phyloP scores from a whole-genome alignment of 208 protist genomes.

The Histomonas meleagridis region DNA sequence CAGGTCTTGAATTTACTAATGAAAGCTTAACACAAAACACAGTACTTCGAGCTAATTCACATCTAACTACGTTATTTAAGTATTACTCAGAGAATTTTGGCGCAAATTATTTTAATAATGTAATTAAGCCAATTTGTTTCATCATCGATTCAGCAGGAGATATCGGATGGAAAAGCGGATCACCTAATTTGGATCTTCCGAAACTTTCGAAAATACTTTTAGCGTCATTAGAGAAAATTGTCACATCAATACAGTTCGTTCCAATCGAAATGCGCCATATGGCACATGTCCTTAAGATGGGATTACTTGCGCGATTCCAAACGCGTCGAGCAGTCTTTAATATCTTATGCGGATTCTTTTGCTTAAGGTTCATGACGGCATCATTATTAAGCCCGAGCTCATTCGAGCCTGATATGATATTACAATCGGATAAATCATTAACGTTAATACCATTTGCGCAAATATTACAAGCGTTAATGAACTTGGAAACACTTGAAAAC shows the following conservation, averaged over 20 bases:
- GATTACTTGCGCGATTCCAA: neutral
- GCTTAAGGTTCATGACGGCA: neutral
- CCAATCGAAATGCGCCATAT: neutral
- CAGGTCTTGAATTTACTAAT: neutral
- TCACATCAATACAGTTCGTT: neutral
- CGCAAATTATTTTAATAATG: neutral
- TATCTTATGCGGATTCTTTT: neutral
- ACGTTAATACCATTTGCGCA: neutral
- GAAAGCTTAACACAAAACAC: neutral
- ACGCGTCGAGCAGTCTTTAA: neutral
- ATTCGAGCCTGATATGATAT: neutral
- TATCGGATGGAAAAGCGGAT: neutral
- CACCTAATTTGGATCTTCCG: too few relatives aligned
- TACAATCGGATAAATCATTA: neutral
- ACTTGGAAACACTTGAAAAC: neutral
- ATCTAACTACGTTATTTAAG: neutral
- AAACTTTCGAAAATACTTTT: too few relatives aligned
- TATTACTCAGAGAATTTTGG: neutral
- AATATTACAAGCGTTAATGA: neutral
- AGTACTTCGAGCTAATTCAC: neutral
- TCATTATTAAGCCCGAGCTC: neutral
- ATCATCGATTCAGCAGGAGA: neutral
- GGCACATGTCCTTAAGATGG: neutral
- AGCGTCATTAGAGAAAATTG: neutral
- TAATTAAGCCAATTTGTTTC: neutral